These are phyloP conservation scores for Prunus davidiana DNA, from an alignment of 306 rosid species.

Conservation along the genomic window DNA sequence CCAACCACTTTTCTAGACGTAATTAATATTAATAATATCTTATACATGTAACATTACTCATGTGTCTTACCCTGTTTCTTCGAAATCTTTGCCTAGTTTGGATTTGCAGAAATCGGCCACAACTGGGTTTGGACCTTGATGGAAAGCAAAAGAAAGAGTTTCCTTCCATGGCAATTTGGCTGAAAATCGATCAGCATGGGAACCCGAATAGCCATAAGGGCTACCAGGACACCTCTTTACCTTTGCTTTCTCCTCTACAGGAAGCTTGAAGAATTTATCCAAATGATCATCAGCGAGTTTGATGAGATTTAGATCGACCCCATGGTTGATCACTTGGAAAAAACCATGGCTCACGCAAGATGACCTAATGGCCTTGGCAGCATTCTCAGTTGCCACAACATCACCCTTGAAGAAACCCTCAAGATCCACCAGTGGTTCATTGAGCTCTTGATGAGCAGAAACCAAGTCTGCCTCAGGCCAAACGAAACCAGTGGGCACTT, in stretches of 20 bases:
- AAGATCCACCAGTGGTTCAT: conserved; percentile 57
- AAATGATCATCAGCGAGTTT: conserved; percentile 34
- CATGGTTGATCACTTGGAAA: conserved; percentile 74
- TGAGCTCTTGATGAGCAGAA: conserved; percentile 37
- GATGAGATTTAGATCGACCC: conserved; percentile 43
- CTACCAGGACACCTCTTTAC: conserved; percentile 26
- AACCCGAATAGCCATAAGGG: conserved; percentile 60
- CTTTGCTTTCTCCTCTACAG: conserved; percentile 30
- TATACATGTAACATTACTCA: too few relatives aligned
- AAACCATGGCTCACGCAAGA: conserved; percentile 69
- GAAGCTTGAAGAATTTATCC: conserved; percentile 55
- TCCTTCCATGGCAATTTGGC: conserved; percentile 81
- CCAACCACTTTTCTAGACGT: too few relatives aligned
- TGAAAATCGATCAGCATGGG: conserved; percentile 69
- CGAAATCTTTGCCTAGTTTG: conserved; percentile 44
- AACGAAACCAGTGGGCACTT: conserved; percentile 41
- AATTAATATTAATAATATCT: too few relatives aligned
- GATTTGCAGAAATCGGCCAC: conserved; percentile 50
- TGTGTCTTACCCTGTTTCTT: conserved; percentile 49
- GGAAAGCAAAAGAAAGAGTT: conserved; percentile 60
- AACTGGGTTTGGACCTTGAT: conserved; percentile 11
- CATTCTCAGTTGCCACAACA: conserved; percentile 29
- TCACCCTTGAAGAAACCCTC: conserved; percentile 54
- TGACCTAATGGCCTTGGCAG: conserved; percentile 32
- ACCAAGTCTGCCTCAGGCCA: conserved; percentile 56